Base-by-base conservation (phyloP, 2,329 filamentous ascomycete genomes). In the Fusarium equiseti region DNA sequence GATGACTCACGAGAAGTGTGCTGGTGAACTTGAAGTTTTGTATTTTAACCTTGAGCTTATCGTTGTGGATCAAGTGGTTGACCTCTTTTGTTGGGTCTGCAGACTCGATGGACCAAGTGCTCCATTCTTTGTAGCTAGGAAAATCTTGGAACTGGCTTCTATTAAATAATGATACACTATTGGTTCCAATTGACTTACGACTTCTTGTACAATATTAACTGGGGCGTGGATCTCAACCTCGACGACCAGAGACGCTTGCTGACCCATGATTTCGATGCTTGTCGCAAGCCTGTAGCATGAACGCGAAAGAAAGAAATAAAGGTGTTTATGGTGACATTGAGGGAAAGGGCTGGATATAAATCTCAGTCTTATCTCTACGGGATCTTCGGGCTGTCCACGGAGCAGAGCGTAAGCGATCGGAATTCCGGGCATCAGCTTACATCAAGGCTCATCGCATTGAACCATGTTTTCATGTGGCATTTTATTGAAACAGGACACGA, bases 161-260 rank as follows among this genome's bases (percentile, higher is more conserved):
- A 9, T 4, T n/a, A 18, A 50, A 42, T 8, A 5, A 5, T 10
- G 13, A 15, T 2, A 5, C 3, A 16, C 11, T 13, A 20, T 10
- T 6, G 35, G 35, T 8, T 20, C 18, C 2, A 12, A 22, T 2
- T 26, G 22, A n/a, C 38, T 29, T 22, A 62, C 63, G 13, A 66
- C 29, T 9, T 43, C 49, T 40, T 46, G 53, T 13, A 66, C 63
- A n/a, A 27, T 9, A 20, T 62, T 27, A 9, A 60, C 48, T 8
- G 63, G 32, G 29, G 62, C 49, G 9, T 66, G 38, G 5, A 66
- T 66, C n/a, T 66, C 62, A 12, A 31, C 42, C 4, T 66, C 62
- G 5, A 53, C 43, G 12, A 66, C 29, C 10, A 66, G 20, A 3
- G 62, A 62, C 18, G 44, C 24, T 11, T 20, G 26, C 29, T 66